A percentile compares a stretch with the other conserved stretches of the same genome.
These are phyloP conservation scores for Viola pubescens DNA, from an alignment of 441 rosid species.

Conservation along the genomic window DNA sequence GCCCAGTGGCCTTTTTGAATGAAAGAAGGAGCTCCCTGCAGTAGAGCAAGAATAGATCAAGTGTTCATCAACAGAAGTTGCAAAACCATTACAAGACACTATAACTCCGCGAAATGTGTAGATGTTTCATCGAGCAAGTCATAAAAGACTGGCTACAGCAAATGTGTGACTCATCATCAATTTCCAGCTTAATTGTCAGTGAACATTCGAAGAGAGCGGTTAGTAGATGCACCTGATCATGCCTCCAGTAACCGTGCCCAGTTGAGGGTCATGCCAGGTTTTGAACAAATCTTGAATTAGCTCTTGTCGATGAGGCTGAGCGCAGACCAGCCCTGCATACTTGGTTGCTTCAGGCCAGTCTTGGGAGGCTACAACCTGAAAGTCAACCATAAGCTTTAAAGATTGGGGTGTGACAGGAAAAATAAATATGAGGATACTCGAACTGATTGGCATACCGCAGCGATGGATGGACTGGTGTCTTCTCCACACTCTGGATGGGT, in stretches of 20 bases:
- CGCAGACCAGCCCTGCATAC: constrained; percentile 79
- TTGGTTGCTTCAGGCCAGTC: constrained; percentile 93
- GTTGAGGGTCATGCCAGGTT: constrained; percentile 84
- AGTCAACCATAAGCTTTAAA: constrained; percentile 9
- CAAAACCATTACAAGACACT: background rate
- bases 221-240: too few species aligned
- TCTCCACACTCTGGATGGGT: constrained; percentile 26
- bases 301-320: constrained; percentile 86
- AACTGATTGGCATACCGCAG: background rate
- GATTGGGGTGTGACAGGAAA: background rate
- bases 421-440: background rate
- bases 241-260: constrained; percentile 46
- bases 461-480: constrained; percentile 6
- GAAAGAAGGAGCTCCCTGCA: constrained; percentile 74
- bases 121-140: too few species aligned
- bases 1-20: constrained; percentile 76
- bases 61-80: background rate
- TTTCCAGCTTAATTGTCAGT: too few species aligned
- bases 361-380: constrained; percentile 84
- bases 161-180: too few species aligned
- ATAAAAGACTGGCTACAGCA: too few species aligned
- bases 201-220: too few species aligned
- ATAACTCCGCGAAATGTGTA: too few species aligned
- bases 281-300: constrained; percentile 79
- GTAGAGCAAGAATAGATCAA: background rate